Evolutionary conservation across 2,329 filamentous ascomycete species (phyloP).

Genomic region (Phoma sp.): DNA sequence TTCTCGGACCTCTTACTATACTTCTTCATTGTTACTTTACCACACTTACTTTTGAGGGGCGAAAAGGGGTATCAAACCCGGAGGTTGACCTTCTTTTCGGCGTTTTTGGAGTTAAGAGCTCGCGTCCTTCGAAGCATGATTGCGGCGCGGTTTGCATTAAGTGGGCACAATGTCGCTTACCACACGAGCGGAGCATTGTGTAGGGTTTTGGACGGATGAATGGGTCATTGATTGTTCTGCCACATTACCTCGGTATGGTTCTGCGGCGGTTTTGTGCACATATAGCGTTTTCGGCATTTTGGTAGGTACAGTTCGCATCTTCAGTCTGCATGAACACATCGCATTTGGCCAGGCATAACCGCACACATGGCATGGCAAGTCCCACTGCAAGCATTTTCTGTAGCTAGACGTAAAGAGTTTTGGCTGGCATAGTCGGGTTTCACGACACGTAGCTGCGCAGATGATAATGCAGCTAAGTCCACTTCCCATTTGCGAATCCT

Average conservation of each 20-base stretch:
- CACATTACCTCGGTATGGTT: slow-evolving; percentile 18
- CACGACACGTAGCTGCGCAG: slow-evolving; percentile 34
- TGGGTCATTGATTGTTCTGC: slow-evolving; percentile 7
- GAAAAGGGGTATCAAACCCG: slow-evolving; percentile 9
- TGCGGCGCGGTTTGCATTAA: slow-evolving; percentile 24
- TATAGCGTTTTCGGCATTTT: slow-evolving; percentile 14
- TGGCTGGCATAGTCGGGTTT: slow-evolving; percentile 18
- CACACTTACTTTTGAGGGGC: slow-evolving; percentile 8
- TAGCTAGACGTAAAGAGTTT: slow-evolving; percentile 14
- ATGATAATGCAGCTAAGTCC: slow-evolving; percentile 19
- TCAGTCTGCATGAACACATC: slow-evolving; percentile 13
- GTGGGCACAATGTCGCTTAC: slow-evolving; percentile 19
- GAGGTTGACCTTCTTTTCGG: neutral
- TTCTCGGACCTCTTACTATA: slow-evolving; percentile 6
- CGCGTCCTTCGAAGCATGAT: slow-evolving; percentile 10
- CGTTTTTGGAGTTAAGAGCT: slow-evolving; percentile 9
- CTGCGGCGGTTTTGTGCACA: slow-evolving; percentile 3
- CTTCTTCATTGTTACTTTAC: slow-evolving; percentile 16
- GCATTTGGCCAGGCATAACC: slow-evolving; percentile 26
- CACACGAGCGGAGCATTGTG: slow-evolving; percentile 20
- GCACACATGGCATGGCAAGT: slow-evolving; percentile 33
- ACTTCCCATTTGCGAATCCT: slow-evolving; percentile 17
- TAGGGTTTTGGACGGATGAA: slow-evolving; percentile 12
- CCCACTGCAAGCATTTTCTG: slow-evolving; percentile 18
- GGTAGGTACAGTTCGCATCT: slow-evolving; percentile 1